Conservation (phyloP, 2,329 filamentous ascomycete species). For the Hymenotorrendiella dingleyae region DNA sequence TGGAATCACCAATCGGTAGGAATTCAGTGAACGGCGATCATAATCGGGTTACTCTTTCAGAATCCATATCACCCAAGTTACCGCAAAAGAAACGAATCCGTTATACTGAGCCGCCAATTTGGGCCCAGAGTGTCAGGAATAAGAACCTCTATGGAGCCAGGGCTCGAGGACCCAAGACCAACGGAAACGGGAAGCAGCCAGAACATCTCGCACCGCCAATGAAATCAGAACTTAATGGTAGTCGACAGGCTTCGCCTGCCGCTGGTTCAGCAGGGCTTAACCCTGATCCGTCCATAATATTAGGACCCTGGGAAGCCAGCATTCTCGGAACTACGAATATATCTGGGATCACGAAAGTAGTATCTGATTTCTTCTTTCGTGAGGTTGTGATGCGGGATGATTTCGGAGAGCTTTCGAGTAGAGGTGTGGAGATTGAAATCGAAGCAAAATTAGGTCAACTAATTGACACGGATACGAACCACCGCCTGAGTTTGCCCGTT, state of each 20-base stretch:
- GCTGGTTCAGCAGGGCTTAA: conserved; percentile 1
- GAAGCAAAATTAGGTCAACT: conserved; percentile 89
- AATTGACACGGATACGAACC: conserved; percentile 64
- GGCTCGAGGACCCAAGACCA: conserved; percentile 27
- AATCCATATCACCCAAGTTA: conserved; percentile 27
- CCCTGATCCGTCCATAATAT: conserved; percentile 18
- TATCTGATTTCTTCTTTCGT: conserved; percentile 77
- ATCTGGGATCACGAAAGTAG: conserved; percentile 65
- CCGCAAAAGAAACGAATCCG: conserved; percentile 43
- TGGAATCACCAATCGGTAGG: conserved; percentile 14
- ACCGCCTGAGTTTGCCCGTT: conserved; percentile 62
- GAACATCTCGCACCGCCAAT: conserved; percentile 8
- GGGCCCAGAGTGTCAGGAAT: conserved; percentile 27
- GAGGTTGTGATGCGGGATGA: conserved; percentile 65
- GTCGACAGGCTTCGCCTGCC: conserved; percentile 15
- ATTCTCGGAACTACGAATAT: conserved; percentile 66
- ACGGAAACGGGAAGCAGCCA: conserved; percentile 23
- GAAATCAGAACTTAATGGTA: conserved; percentile 25
- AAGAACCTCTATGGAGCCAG: conserved; percentile 5
- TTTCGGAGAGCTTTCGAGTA: conserved; percentile 54
- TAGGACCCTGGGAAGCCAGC: conserved; percentile 58
- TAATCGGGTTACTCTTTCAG: conserved; percentile 9
- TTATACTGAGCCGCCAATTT: conserved; percentile 48
- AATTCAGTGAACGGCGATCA: conserved; percentile 20
- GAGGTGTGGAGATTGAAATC: conserved; percentile 76